These are phyloP conservation scores for Paramecium tetraurelia DNA, from an alignment of 73 alveolate genomes.

Conservation along the genomic window DNA sequence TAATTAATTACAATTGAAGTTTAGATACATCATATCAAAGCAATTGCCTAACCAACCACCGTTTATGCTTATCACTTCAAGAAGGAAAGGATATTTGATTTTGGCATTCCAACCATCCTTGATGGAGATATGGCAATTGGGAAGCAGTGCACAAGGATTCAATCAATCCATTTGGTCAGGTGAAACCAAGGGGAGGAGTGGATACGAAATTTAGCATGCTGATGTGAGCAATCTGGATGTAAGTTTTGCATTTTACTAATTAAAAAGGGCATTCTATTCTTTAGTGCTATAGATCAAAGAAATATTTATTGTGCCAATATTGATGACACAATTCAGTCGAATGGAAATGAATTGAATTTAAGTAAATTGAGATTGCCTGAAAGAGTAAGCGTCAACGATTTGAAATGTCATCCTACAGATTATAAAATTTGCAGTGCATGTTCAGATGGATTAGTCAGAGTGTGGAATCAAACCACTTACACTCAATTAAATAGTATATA, in stretches of 20 bases:
- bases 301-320: neutral
- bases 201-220: conserved; percentile 14
- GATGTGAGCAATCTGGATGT: conserved; percentile 15
- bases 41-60: neutral
- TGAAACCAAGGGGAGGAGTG: neutral
- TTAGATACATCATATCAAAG: conserved; percentile 12
- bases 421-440: conserved; percentile 18
- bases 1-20: neutral
- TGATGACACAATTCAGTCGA: neutral
- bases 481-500: neutral
- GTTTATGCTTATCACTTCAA: neutral
- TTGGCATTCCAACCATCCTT: conserved; percentile 9
- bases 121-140: conserved; percentile 16
- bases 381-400: neutral
- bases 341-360: neutral
- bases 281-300: neutral
- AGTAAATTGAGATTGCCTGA: conserved; percentile 10
- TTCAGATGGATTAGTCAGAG: conserved; percentile 19
- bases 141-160: neutral
- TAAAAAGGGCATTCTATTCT: neutral
- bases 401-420: conserved; percentile 48
- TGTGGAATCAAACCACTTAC: conserved; percentile 2
- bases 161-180: conserved; percentile 28
- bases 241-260: neutral
- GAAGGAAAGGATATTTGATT: conserved; percentile 7